Evolutionary conservation across 805 yeast genomes (phyloP).

Genomic region (Kodamaea laetipori): DNA sequence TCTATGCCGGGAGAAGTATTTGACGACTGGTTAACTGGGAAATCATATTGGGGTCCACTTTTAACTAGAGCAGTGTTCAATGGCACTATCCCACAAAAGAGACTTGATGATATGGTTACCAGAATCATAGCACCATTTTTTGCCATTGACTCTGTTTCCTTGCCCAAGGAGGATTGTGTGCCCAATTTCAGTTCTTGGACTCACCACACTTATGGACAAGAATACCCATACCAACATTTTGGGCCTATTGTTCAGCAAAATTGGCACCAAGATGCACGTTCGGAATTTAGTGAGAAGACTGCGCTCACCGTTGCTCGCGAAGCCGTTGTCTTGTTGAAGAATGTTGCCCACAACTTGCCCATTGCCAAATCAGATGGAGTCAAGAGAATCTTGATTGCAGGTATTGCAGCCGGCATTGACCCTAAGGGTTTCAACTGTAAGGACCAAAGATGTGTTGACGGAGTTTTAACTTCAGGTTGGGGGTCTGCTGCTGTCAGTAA

Average conservation of each 20-base stretch:
- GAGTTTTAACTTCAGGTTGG: slow-evolving; percentile 62
- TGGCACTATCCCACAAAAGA: slow-evolving; percentile 51
- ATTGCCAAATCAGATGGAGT: slow-evolving; percentile 45
- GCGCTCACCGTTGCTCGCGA: slow-evolving; percentile 59
- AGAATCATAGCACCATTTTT: slow-evolving; percentile 60
- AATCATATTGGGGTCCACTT: slow-evolving; percentile 59
- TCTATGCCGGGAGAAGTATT: slow-evolving; percentile 62
- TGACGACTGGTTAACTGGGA: slow-evolving; percentile 55
- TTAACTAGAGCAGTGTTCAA: slow-evolving; percentile 57
- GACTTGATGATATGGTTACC: slow-evolving; percentile 64
- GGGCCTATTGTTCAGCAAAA: slow-evolving; percentile 58
- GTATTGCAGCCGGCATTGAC: slow-evolving; percentile 53
- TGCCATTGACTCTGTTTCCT: slow-evolving; percentile 39
- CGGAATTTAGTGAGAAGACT: slow-evolving; percentile 47
- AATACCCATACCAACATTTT: slow-evolving; percentile 52
- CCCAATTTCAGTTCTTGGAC: slow-evolving; percentile 66
- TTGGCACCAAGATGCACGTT: slow-evolving; percentile 56
- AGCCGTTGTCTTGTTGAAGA: slow-evolving; percentile 57
- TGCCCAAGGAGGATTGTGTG: slow-evolving; percentile 43
- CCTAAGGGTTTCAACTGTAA: slow-evolving; percentile 55
- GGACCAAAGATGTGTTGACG: slow-evolving; percentile 55
- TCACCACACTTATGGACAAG: slow-evolving; percentile 53
- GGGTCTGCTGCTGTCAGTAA: slow-evolving; percentile 63
- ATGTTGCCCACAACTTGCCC: slow-evolving; percentile 54
- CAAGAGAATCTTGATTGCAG: slow-evolving; percentile 48